Base-by-base conservation (phyloP, 352 stramenopile genomes). In the Globisporangium iwayamae region DNA sequence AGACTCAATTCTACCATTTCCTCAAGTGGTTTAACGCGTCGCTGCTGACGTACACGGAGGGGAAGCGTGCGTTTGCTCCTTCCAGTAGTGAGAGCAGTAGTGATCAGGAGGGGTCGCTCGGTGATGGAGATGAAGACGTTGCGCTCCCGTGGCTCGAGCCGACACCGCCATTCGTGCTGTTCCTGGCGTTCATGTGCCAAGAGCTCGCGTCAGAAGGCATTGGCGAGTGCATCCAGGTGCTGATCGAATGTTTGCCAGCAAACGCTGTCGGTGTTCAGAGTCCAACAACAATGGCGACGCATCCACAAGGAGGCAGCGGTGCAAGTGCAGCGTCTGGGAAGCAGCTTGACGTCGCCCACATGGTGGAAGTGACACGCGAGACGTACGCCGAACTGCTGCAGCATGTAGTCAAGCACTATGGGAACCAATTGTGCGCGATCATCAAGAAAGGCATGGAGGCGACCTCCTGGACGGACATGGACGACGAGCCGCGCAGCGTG, bases 1-100 rank as follows among this genome's bases (percentile, higher is more conserved):
- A 89, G 76, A 77, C 68, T 4, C 81, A 91, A 68, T 92, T 95
- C 56, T 92, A 90, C 65, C 66, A 81, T 46, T 93, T 92, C 52
- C 60, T 95, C 2, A 87, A 87, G 61, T 95, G 86, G 86, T 91
- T 93, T 53, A 93, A 91, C 57, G 56, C 59, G 6, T 71, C 78
- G 0, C 63, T 87, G 51, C 59, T 91, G 14, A 76, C 73, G 63
- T 95, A 91, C 74, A 85, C 79, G 9, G 84, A 93, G 46, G 74
- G 79, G 1, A 88, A 87, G 63, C 79, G 83, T 2, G 79, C 80
- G 32, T 91, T 89, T 62, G 53, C 36, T 30, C 13, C 32, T 16
- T 25, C 34, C 13, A 56, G 16, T 4, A 46, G 30, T 16, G 47
- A 48, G 7, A 22, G 3, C 13, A 20, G 54, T 11, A 9, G 30